phyloP scores from a whole-genome alignment of 345 rosid genomes.

The Triadica sebifera region DNA sequence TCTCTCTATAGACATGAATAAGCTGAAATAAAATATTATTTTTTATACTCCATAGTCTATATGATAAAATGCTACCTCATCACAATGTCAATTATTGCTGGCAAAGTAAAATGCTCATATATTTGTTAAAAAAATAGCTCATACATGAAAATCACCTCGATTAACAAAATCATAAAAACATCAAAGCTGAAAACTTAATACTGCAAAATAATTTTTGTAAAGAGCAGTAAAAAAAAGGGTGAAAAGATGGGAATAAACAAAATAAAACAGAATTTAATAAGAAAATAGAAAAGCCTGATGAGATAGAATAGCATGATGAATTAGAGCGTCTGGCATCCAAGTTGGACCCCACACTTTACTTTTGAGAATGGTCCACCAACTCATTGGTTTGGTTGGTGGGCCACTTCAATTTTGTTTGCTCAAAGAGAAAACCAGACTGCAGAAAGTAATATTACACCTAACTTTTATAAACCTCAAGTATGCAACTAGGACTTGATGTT shows the following conservation, averaged over 20 bases:
- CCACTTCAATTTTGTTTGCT: constrained; percentile 18
- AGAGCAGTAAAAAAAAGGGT: background rate
- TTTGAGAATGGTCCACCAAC: constrained; percentile 43
- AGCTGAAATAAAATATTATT: no score
- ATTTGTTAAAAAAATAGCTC: no score
- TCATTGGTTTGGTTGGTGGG: constrained; percentile 26
- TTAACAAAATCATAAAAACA: no score
- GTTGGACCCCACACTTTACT: constrained; percentile 31
- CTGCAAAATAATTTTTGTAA: no score
- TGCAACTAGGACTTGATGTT: background rate
- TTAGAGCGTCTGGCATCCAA: constrained; percentile 25
- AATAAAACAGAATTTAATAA: background rate
- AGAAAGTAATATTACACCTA: background rate
- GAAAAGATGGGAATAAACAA: background rate
- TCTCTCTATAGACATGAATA: no score
- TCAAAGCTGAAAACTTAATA: no score
- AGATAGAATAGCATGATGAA: constrained; percentile 16
- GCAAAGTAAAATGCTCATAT: background rate
- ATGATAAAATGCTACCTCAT: background rate
- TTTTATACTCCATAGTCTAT: background rate
- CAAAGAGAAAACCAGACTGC: constrained; percentile 7
- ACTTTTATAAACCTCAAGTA: background rate
- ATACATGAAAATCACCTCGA: no score
- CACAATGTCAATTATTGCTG: background rate
- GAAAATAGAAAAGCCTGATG: background rate